These are phyloP conservation scores for Sporothrix euskadiensis DNA, from an alignment of 2,329 filamentous ascomycete genomes.

Conservation along the genomic window DNA sequence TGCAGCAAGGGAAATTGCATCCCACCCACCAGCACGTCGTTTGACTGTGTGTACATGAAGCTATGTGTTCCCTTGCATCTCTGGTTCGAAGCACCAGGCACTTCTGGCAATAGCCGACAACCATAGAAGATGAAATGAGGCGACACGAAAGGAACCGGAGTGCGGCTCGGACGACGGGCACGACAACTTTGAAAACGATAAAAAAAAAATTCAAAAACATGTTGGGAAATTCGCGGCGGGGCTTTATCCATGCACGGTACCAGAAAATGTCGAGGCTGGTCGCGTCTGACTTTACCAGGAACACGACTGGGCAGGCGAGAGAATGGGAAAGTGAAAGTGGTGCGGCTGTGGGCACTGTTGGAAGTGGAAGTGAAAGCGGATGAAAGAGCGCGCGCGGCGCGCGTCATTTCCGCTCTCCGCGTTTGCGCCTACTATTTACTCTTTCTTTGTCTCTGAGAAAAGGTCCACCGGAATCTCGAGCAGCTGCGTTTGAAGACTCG, in stretches of 20 bases:
- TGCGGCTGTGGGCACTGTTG: neutral
- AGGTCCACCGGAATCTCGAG: neutral
- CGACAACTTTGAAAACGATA: neutral
- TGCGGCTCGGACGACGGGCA: conserved; percentile 11
- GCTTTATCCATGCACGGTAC: conserved; percentile 1
- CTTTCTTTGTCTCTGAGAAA: neutral
- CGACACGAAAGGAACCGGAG: neutral
- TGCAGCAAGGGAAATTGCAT: conserved; percentile 5
- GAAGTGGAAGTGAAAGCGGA: neutral
- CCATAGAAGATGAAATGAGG: neutral
- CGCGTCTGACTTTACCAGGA: conserved; percentile 14
- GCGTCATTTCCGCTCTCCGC: conserved; percentile 3
- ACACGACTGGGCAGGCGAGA: neutral
- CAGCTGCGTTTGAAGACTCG: neutral
- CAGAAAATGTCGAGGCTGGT: neutral
- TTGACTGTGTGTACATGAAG: neutral
- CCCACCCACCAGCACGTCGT: neutral
- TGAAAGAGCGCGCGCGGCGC: neutral
- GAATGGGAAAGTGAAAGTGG: neutral
- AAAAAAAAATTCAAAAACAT: neutral
- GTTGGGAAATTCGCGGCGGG: neutral
- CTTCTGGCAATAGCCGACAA: neutral
- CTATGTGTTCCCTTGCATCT: neutral
- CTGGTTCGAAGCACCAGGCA: neutral
- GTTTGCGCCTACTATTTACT: neutral